A percentile compares a stretch with the other conserved stretches of the same genome.
Evolutionary conservation across 257 asterid species (phyloP).

Genomic region (Solanum habrochaites): DNA sequence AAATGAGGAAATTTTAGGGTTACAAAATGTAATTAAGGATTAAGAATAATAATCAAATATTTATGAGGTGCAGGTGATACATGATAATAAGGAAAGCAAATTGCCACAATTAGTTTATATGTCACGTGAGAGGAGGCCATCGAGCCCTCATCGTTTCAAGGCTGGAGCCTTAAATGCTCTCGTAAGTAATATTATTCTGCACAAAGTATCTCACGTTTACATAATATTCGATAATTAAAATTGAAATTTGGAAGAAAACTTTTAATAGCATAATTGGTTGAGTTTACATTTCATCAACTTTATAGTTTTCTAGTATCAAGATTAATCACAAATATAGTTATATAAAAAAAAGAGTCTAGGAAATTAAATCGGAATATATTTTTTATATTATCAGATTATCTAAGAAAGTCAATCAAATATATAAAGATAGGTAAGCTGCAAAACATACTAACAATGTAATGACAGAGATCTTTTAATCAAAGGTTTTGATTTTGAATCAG

Average conservation of each 20-base stretch:
- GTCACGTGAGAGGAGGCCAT: constrained; percentile 50
- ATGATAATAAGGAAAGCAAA: constrained; percentile 20
- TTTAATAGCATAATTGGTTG: neutral
- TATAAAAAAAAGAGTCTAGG: neutral
- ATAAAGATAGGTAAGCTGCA: neutral
- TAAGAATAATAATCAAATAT: neutral
- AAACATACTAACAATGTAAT: neutral
- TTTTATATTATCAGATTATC: neutral
- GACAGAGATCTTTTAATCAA: rapidly evolving
- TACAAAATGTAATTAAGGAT: neutral
- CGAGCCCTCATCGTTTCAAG: constrained; percentile 53
- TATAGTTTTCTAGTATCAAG: neutral
- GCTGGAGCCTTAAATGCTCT: constrained; percentile 62
- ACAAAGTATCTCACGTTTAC: rapidly evolving
- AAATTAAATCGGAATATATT: neutral
- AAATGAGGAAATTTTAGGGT: neutral
- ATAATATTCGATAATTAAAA: neutral
- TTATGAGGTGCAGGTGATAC: constrained; percentile 38
- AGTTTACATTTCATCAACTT: neutral
- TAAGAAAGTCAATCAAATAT: neutral
- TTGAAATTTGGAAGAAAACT: neutral
- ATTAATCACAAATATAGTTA: neutral
- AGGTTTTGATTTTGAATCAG: neutral
- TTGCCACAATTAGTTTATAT: constrained; percentile 51
- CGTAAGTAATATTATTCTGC: constrained; percentile 4